A percentile compares a stretch with the other conserved stretches of the same genome.
These are phyloP conservation scores for Musa acuminata DNA, from an alignment of 176 grass and related monocot genomes.

Conservation along the genomic window DNA sequence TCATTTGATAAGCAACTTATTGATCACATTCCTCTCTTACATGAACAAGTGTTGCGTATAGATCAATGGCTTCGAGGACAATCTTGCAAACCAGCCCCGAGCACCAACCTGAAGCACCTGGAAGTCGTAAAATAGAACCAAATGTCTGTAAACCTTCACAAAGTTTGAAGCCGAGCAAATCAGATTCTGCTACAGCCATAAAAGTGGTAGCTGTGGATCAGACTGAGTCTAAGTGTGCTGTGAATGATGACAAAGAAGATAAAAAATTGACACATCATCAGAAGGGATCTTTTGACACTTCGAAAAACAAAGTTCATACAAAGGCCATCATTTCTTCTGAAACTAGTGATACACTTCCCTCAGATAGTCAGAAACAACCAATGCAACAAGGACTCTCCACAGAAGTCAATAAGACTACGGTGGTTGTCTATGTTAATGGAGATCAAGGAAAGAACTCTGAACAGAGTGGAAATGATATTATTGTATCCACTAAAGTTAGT, in stretches of 20 bases:
- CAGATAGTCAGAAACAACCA: background rate
- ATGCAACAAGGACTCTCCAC: background rate
- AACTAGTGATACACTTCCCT: background rate
- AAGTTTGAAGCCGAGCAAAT: background rate
- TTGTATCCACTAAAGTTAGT: slow-evolving; percentile 6
- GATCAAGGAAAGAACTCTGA: slow-evolving; percentile 7
- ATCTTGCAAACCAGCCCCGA: background rate
- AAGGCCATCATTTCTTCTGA: background rate
- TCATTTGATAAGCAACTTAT: background rate
- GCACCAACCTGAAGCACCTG: background rate
- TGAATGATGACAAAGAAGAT: background rate
- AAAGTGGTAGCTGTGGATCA: background rate
- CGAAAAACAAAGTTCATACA: background rate
- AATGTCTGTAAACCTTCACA: background rate
- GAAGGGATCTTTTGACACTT: background rate
- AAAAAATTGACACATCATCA: background rate
- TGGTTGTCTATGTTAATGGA: background rate
- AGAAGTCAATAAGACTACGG: background rate
- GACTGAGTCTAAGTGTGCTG: background rate
- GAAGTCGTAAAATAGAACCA: background rate
- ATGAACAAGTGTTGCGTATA: background rate
- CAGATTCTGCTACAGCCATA: background rate
- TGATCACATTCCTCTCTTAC: background rate
- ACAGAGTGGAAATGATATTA: slow-evolving; percentile 1
- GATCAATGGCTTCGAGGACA: slow-evolving; percentile 1